These are phyloP conservation scores for Ophiognomonia clavigignenti-juglandacearum DNA, from an alignment of 2,329 filamentous ascomycete species.

Conservation along the genomic window DNA sequence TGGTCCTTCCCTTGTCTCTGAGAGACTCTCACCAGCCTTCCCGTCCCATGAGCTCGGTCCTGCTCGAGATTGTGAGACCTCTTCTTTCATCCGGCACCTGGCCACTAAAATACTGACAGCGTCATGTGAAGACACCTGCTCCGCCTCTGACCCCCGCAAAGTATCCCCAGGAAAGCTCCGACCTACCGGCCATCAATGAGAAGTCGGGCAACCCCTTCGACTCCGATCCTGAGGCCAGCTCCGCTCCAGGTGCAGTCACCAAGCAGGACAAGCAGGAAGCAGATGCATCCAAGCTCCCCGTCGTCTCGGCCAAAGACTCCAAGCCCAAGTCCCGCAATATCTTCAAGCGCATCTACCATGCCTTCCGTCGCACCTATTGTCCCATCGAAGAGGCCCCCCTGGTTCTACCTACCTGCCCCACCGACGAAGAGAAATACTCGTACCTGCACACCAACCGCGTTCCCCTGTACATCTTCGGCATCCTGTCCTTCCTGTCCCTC, in stretches of 20 bases:
- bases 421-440: slow-evolving; percentile 33
- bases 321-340: slow-evolving; percentile 18
- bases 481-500: slow-evolving; percentile 34
- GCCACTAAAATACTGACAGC: too few species aligned
- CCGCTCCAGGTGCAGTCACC: slow-evolving; percentile 3
- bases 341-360: slow-evolving; percentile 21
- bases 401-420: slow-evolving; percentile 31
- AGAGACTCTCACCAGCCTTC: background rate
- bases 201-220: slow-evolving; percentile 13
- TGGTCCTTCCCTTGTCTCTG: background rate
- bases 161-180: background rate
- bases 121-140: slow-evolving; percentile 15
- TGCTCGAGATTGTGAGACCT: slow-evolving; percentile 17
- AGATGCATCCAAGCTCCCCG: background rate
- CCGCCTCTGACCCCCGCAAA: background rate
- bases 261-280: slow-evolving; percentile 9
- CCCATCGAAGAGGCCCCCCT: slow-evolving; percentile 28
- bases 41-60: background rate
- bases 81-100: too few species aligned
- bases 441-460: slow-evolving; percentile 35
- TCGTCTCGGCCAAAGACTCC: background rate
- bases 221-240: slow-evolving; percentile 16
- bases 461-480: slow-evolving; percentile 33
- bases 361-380: slow-evolving; percentile 28
- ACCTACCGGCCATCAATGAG: slow-evolving; percentile 17